Percentiles rank a stretch among this genome's conserved stretches.
Evolutionary conservation across 2,329 filamentous ascomycete genomes (phyloP).

Genomic region (Venturia oleaginea): DNA sequence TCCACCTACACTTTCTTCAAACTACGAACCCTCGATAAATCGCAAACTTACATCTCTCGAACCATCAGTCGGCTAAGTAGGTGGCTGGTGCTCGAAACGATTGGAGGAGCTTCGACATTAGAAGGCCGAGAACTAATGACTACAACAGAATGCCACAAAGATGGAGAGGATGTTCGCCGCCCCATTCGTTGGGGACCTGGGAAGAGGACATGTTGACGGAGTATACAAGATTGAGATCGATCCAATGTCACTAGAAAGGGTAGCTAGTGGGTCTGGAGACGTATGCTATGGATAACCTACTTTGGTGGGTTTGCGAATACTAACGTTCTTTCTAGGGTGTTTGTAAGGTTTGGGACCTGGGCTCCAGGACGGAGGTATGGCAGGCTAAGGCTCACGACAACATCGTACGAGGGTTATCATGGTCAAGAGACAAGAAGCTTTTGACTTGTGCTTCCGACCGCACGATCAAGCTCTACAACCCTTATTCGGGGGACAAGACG

Average conservation of each 20-base stretch:
- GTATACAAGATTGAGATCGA: slow-evolving; percentile 76
- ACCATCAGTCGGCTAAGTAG: too few relatives aligned
- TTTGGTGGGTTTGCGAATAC: too few relatives aligned
- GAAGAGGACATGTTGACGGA: slow-evolving; percentile 31
- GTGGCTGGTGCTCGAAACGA: too few relatives aligned
- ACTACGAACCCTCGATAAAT: background rate
- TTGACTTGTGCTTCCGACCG: slow-evolving; percentile 80
- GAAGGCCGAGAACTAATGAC: background rate
- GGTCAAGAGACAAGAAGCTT: slow-evolving; percentile 77
- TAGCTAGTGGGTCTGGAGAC: slow-evolving; percentile 77
- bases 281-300: too few relatives aligned
- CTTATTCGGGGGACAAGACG: slow-evolving; percentile 57
- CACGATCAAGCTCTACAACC: slow-evolving; percentile 84
- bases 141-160: slow-evolving; percentile 63
- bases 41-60: too few relatives aligned
- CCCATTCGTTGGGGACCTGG: slow-evolving; percentile 79
- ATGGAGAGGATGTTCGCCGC: slow-evolving; percentile 85
- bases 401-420: slow-evolving; percentile 83
- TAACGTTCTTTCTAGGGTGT: slow-evolving; percentile 45
- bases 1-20: background rate
- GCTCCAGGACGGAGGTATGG: slow-evolving; percentile 64
- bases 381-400: slow-evolving; percentile 80
- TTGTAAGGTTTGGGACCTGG: slow-evolving; percentile 85
- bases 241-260: slow-evolving; percentile 63
- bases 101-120: background rate